These are phyloP conservation scores for Agrocybe chaxingu DNA, from an alignment of 768 basidiomycete species.

Conservation along the genomic window DNA sequence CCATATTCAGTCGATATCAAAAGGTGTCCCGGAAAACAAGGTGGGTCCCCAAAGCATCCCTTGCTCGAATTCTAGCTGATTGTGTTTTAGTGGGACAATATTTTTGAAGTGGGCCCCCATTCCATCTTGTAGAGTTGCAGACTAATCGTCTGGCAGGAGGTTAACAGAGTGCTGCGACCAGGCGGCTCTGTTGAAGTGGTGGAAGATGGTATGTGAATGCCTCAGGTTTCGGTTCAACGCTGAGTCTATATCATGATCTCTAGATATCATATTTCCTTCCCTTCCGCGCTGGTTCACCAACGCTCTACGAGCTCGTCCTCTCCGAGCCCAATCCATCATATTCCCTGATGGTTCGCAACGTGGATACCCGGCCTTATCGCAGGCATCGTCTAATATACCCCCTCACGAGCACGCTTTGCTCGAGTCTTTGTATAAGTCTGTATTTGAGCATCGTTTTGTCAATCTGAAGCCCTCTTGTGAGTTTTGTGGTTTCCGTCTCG, in stretches of 20 bases:
- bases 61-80: constrained; percentile 7
- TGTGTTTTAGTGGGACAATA: constrained; percentile 54
- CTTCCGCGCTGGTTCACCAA: constrained; percentile 78
- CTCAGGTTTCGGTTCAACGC: neutral
- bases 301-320: constrained; percentile 54
- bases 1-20: constrained; percentile 64
- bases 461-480: constrained; percentile 67
- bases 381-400: constrained; percentile 26
- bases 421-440: constrained; percentile 62
- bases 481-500: constrained; percentile 15
- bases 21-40: constrained; percentile 75
- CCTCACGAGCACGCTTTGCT: constrained; percentile 68
- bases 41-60: constrained; percentile 26
- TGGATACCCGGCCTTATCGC: constrained; percentile 28
- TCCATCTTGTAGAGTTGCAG: neutral
- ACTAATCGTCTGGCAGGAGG: constrained; percentile 45
- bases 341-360: constrained; percentile 45
- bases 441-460: constrained; percentile 71
- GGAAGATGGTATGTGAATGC: constrained; percentile 57
- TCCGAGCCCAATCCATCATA: constrained; percentile 46
- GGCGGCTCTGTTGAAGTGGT: constrained; percentile 70
- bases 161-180: constrained; percentile 65
- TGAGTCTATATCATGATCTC: constrained; percentile 1
- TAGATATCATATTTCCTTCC: constrained; percentile 74
- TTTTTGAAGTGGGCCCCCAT: constrained; percentile 54